phyloP scores from a whole-genome alignment of 495 filamentous ascomycete genomes.

The Aspergillus kassunensis region DNA sequence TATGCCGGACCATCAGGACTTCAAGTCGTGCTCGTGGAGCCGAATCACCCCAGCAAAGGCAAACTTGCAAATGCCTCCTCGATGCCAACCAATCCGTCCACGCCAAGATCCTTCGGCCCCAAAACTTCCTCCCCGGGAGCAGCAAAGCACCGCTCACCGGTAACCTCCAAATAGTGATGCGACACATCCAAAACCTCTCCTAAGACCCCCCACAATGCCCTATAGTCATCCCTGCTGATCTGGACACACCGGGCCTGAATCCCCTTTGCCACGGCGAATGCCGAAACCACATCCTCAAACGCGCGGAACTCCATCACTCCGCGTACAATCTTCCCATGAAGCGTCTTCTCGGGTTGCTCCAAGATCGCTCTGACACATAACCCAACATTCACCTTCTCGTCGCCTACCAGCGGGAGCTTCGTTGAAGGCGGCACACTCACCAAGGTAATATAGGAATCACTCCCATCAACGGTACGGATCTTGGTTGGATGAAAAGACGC shows the following conservation, averaged over 20 bases:
- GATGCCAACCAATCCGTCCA: slow-evolving; percentile 11
- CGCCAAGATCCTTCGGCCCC: slow-evolving; percentile 1
- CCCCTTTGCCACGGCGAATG: slow-evolving; percentile 34
- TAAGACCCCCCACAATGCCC: slow-evolving; percentile 11
- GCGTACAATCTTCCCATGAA: slow-evolving; percentile 25
- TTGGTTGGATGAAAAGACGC: slow-evolving; percentile 1
- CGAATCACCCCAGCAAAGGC: background rate
- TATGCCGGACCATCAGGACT: no score
- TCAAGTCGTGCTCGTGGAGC: no score
- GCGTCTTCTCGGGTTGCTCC: slow-evolving; percentile 26
- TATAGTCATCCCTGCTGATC: slow-evolving; percentile 10
- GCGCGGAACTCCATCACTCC: slow-evolving; percentile 23
- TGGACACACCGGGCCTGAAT: slow-evolving; percentile 21
- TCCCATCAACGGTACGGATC: background rate
- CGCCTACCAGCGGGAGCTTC: slow-evolving; percentile 35
- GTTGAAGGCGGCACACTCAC: slow-evolving; percentile 23
- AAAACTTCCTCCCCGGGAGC: slow-evolving; percentile 5
- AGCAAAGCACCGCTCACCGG: slow-evolving; percentile 5
- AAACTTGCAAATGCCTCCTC: slow-evolving; percentile 10
- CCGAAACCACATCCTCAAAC: slow-evolving; percentile 30
- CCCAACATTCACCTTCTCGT: slow-evolving; percentile 33
- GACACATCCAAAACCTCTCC: slow-evolving; percentile 12
- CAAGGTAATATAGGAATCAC: slow-evolving; percentile 31
- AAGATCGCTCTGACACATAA: slow-evolving; percentile 38
- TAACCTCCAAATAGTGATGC: slow-evolving; percentile 9